Conservation (phyloP, 352 stramenopile species). For the Phytophthora fragariae region DNA sequence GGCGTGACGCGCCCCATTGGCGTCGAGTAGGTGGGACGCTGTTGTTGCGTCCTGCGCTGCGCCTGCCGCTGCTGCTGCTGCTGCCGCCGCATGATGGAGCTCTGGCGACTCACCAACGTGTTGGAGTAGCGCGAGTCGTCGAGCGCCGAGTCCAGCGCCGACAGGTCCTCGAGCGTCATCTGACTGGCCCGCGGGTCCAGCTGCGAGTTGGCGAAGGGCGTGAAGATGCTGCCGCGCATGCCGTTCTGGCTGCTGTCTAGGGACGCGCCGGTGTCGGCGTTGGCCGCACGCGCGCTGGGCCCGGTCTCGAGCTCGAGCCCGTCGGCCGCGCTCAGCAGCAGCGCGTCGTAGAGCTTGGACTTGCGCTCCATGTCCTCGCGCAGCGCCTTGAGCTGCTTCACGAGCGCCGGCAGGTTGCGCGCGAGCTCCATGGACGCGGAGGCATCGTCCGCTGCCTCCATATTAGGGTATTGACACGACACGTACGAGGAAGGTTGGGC, state of each 20-base stretch:
- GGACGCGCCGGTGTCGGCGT: not conserved
- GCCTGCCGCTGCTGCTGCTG: slow-evolving; percentile 32
- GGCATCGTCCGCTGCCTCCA: slow-evolving; percentile 3
- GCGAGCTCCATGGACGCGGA: slow-evolving; percentile 51
- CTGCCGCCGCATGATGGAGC: slow-evolving; percentile 38
- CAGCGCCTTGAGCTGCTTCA: slow-evolving; percentile 67
- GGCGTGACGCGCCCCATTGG: slow-evolving; percentile 7
- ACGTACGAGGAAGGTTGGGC: slow-evolving; percentile 5
- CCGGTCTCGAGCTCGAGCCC: not conserved
- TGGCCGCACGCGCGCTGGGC: not conserved
- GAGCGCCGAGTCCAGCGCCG: slow-evolving; percentile 22
- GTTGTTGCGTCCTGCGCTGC: slow-evolving; percentile 11
- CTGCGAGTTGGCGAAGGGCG: slow-evolving; percentile 45
- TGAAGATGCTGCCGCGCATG: slow-evolving; percentile 54
- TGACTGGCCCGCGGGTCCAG: slow-evolving; percentile 41
- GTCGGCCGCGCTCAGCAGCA: slow-evolving; percentile 38
- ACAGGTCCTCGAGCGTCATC: slow-evolving; percentile 38
- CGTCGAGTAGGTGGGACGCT: slow-evolving; percentile 17
- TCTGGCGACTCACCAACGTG: slow-evolving; percentile 42
- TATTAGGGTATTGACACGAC: not conserved
- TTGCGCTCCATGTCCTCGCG: slow-evolving; percentile 76
- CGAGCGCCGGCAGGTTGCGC: slow-evolving; percentile 67
- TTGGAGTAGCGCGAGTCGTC: slow-evolving; percentile 36
- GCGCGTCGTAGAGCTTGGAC: slow-evolving; percentile 75
- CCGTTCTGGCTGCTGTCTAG: slow-evolving; percentile 28